A percentile compares a stretch with the other conserved stretches of the same genome.
Evolutionary conservation across 2,329 filamentous ascomycete species (phyloP).

Genomic region (Cercospora citrullina): DNA sequence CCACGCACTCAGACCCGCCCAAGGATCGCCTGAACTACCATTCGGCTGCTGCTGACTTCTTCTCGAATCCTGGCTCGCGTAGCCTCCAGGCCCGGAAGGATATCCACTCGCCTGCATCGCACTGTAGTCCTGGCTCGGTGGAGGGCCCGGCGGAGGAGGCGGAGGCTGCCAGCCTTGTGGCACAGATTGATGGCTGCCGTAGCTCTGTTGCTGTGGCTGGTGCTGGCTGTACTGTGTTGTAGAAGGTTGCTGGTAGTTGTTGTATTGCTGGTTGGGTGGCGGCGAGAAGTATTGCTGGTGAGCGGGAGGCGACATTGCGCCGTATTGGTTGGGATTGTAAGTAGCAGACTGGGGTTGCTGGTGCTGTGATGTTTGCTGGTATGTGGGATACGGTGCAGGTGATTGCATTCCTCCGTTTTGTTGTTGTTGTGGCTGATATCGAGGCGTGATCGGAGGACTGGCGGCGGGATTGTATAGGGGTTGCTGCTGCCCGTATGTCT

Average conservation of each 20-base stretch:
- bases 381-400: conserved; percentile 27
- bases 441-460: conserved; percentile 50
- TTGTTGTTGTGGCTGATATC: conserved; percentile 40
- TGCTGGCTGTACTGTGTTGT: conserved; percentile 62
- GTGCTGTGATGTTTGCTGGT: conserved; percentile 27
- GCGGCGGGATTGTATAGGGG: conserved; percentile 52
- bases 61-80: conserved; percentile 51
- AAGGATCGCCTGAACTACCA: conserved; percentile 58
- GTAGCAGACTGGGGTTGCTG: conserved; percentile 21
- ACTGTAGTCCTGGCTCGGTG: conserved; percentile 58
- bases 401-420: conserved; percentile 36
- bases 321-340: conserved; percentile 52
- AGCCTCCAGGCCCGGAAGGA: conserved; percentile 55
- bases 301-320: conserved; percentile 54
- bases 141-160: conserved; percentile 65
- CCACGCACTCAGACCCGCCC: conserved; percentile 70
- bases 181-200: conserved; percentile 40
- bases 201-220: conserved; percentile 52
- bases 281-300: conserved; percentile 58
- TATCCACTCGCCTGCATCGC: conserved; percentile 41
- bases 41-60: conserved; percentile 45
- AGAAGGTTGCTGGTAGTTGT: conserved; percentile 48
- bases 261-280: conserved; percentile 44
- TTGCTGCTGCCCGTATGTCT: conserved; percentile 43
- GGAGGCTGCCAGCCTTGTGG: conserved; percentile 67